Evolutionary conservation across 2,329 filamentous ascomycete genomes (phyloP).

Genomic region (Verticillium nonalfalfae): DNA sequence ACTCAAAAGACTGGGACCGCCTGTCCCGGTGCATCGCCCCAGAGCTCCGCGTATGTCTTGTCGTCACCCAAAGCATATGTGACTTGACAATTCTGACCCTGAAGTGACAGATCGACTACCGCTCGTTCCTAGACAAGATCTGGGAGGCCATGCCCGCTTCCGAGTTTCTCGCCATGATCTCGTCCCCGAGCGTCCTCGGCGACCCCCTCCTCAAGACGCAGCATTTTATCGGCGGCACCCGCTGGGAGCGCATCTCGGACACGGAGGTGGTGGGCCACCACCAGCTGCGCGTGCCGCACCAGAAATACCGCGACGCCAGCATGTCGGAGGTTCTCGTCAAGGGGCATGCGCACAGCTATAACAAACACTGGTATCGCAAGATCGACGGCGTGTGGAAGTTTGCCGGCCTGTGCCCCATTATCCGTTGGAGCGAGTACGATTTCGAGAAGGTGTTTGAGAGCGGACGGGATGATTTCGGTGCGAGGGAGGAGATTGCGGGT

Average conservation of each 20-base stretch:
- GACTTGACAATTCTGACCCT: background rate
- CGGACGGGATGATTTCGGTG: slow-evolving; percentile 9
- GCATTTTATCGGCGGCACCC: slow-evolving; percentile 55
- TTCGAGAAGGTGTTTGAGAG: slow-evolving; percentile 46
- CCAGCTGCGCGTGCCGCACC: slow-evolving; percentile 56
- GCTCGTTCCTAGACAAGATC: slow-evolving; percentile 51
- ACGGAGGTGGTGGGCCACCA: slow-evolving; percentile 54
- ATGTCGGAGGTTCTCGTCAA: slow-evolving; percentile 44
- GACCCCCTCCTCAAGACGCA: slow-evolving; percentile 58
- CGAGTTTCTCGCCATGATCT: slow-evolving; percentile 57
- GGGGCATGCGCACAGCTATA: slow-evolving; percentile 53
- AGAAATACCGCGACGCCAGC: slow-evolving; percentile 49
- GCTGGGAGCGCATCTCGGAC: slow-evolving; percentile 51
- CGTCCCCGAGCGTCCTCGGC: slow-evolving; percentile 49
- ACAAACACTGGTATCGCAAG: slow-evolving; percentile 52
- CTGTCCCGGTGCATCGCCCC: slow-evolving; percentile 46
- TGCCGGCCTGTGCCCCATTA: slow-evolving; percentile 47
- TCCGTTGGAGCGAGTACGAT: slow-evolving; percentile 52
- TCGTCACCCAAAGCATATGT: slow-evolving; percentile 45
- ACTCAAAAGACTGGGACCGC: slow-evolving; percentile 58
- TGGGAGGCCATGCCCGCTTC: slow-evolving; percentile 57
- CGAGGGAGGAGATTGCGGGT: background rate
- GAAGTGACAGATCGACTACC: slow-evolving; percentile 61
- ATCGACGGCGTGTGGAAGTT: slow-evolving; percentile 57
- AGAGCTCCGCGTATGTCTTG: slow-evolving; percentile 36